These are phyloP conservation scores for Guyanaporus albipodus DNA, from an alignment of 768 basidiomycete species.

Conservation along the genomic window DNA sequence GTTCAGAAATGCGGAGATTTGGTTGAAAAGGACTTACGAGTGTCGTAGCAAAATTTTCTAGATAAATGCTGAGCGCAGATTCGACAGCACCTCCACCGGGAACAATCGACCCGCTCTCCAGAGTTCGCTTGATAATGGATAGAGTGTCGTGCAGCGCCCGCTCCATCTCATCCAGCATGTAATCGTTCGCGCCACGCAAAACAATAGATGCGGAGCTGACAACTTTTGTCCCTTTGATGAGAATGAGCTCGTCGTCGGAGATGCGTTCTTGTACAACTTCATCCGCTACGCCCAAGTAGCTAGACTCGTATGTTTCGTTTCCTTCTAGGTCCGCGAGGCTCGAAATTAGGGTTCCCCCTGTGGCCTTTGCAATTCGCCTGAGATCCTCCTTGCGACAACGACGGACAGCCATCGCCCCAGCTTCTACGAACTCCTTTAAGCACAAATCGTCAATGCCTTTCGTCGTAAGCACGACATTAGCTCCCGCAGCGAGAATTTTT, in stretches of 20 bases:
- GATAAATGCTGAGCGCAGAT: constrained; percentile 92
- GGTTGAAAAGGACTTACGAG: constrained; percentile 52
- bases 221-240: constrained; percentile 96
- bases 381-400: constrained; percentile 98
- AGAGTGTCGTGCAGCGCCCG: constrained; percentile 91
- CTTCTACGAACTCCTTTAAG: constrained; percentile 98
- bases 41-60: constrained; percentile 98
- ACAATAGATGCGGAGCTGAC: constrained; percentile 92
- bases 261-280: constrained; percentile 97
- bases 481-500: constrained; percentile 93
- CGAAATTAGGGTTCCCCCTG: constrained; percentile 89
- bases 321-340: constrained; percentile 95
- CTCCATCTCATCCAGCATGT: constrained; percentile 99
- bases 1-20: background rate
- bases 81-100: constrained; percentile 98
- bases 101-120: constrained; percentile 94
- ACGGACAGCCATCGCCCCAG: constrained; percentile 97
- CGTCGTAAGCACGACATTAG: constrained; percentile 95
- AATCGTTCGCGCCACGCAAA: constrained; percentile 95
- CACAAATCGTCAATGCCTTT: constrained; percentile 99
- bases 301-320: constrained; percentile 94
- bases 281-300: constrained; percentile 86
- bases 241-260: constrained; percentile 96
- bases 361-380: constrained; percentile 94
- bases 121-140: constrained; percentile 92